A percentile compares a stretch with the other conserved stretches of the same genome.
Conservation (phyloP, 345 rosid species). For the Odontarrhena argentea region DNA sequence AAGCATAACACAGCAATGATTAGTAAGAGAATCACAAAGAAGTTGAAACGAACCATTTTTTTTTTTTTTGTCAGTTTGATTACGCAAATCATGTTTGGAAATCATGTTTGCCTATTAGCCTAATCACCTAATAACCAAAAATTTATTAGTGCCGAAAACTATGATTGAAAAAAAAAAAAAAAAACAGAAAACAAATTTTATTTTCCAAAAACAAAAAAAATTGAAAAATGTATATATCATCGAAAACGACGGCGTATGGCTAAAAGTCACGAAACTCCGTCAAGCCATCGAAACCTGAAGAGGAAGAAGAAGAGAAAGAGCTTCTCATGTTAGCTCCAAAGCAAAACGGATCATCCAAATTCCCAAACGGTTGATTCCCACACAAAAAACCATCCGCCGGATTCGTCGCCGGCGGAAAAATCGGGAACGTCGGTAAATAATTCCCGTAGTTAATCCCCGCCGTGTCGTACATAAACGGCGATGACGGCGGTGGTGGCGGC, state of each 20-base stretch:
- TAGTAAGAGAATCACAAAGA: too few species aligned
- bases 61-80: too few species aligned
- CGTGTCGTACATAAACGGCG: constrained; percentile 22
- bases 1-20: too few species aligned
- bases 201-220: background rate
- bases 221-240: background rate
- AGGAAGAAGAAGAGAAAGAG: constrained; percentile 51
- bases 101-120: too few species aligned
- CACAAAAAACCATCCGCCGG: constrained; percentile 49
- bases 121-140: background rate
- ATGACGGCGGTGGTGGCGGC: background rate
- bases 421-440: constrained; percentile 49
- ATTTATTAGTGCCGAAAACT: constrained; percentile 13
- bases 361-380: constrained; percentile 49
- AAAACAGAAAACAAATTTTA: background rate
- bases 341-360: constrained; percentile 50
- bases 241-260: background rate
- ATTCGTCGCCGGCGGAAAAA: constrained; percentile 49
- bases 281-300: constrained; percentile 43
- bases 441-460: constrained; percentile 33
- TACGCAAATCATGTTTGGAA: too few species aligned
- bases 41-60: too few species aligned
- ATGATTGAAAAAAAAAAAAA: background rate
- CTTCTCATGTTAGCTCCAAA: constrained; percentile 53
- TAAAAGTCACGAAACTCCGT: constrained; percentile 51